A percentile compares a stretch with the other conserved stretches of the same genome.
phyloP scores from a whole-genome alignment of 208 protist genomes.

The Trypanosoma melophagium region DNA sequence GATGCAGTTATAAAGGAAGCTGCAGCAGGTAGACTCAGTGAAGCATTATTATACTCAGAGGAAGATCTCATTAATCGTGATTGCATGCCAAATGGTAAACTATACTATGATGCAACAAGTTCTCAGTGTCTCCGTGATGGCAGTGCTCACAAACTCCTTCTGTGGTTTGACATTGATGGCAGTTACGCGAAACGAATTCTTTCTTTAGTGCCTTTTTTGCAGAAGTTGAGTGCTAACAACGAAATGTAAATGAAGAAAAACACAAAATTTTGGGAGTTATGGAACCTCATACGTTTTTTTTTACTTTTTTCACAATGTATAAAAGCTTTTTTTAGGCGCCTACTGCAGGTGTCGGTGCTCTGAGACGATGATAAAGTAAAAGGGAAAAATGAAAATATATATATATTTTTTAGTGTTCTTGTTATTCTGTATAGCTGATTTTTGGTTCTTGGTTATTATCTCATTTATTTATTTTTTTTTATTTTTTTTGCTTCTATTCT shows the following conservation, averaged over 20 bases:
- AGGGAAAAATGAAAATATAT: background rate
- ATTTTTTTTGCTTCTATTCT: background rate
- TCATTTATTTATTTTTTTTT: background rate
- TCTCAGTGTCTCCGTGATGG: constrained; percentile 34
- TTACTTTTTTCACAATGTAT: background rate
- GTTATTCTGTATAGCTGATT: background rate
- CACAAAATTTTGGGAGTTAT: background rate
- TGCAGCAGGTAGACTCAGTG: constrained; percentile 46
- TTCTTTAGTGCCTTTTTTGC: constrained; percentile 20
- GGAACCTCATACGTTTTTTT: background rate
- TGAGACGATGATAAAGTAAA: background rate
- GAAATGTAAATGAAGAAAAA: constrained; percentile 29
- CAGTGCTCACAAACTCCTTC: constrained; percentile 40
- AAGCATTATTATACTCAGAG: constrained; percentile 53
- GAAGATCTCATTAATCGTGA: constrained; percentile 47
- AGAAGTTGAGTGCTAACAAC: constrained; percentile 6
- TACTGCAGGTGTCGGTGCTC: background rate
- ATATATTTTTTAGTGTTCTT: constrained; percentile 7
- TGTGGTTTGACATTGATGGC: constrained; percentile 59
- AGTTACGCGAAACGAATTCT: constrained; percentile 33
- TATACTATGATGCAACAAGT: constrained; percentile 39
- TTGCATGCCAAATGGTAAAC: constrained; percentile 29
- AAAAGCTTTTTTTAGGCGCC: background rate
- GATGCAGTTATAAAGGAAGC: constrained; percentile 85
- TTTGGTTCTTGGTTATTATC: background rate